These are phyloP conservation scores for Tetrapisispora iriomotensis DNA, from an alignment of 805 yeast species.

Conservation along the genomic window DNA sequence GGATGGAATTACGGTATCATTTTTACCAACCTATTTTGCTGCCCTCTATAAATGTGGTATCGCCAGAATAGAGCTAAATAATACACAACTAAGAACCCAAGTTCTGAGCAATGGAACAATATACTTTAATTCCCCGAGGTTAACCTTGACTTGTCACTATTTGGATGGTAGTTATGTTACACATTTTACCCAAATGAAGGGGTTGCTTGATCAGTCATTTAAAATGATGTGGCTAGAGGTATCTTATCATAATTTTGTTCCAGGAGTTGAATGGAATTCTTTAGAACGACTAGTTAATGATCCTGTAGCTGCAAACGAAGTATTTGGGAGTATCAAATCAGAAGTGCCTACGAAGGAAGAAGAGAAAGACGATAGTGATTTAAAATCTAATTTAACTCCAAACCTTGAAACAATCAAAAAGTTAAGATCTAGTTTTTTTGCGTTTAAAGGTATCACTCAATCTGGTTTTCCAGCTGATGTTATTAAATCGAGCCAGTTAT, in stretches of 20 bases:
- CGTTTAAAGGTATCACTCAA: slow-evolving; percentile 40
- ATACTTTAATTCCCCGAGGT: slow-evolving; percentile 43
- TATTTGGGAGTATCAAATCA: slow-evolving; percentile 9
- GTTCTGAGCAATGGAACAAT: slow-evolving; percentile 45
- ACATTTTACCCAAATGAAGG: slow-evolving; percentile 50
- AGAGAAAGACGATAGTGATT: slow-evolving; percentile 1
- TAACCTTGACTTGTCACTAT: slow-evolving; percentile 42
- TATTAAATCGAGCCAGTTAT: slow-evolving; percentile 61
- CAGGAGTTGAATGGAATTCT: slow-evolving; percentile 39
- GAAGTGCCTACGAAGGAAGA: slow-evolving; percentile 5
- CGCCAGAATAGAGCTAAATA: slow-evolving; percentile 40
- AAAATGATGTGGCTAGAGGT: slow-evolving; percentile 67
- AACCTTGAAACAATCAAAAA: slow-evolving; percentile 19
- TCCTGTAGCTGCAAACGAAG: slow-evolving; percentile 14
- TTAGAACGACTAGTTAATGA: slow-evolving; percentile 34
- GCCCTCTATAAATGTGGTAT: slow-evolving; percentile 43
- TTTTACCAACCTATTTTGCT: slow-evolving; percentile 33
- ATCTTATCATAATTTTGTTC: slow-evolving; percentile 37
- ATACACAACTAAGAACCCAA: slow-evolving; percentile 41
- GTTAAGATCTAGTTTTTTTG: slow-evolving; percentile 33
- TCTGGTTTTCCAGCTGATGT: slow-evolving; percentile 58
- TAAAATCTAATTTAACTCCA: not conserved
- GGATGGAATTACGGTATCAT: slow-evolving; percentile 38
- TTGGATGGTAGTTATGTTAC: slow-evolving; percentile 63
- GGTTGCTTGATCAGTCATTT: slow-evolving; percentile 51